A percentile compares a stretch with the other conserved stretches of the same genome.
Evolutionary conservation across 768 basidiomycete species (phyloP).

Genomic region (Tricholoma flavovirens): DNA sequence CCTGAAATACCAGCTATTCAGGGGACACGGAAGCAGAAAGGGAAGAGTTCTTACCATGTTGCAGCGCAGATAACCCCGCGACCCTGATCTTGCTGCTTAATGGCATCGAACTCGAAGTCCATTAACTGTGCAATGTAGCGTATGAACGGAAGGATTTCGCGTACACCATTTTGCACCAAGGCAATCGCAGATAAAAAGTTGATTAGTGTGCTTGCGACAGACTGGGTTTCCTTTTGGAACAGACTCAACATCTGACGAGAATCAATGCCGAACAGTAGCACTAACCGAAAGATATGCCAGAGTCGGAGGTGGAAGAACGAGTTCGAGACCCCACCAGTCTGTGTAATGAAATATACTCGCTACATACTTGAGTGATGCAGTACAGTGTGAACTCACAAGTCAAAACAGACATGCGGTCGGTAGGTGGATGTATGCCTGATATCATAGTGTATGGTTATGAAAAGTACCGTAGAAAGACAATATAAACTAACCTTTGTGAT

Average conservation of each 20-base stretch:
- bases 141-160: slow-evolving; percentile 79
- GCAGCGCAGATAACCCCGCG: slow-evolving; percentile 83
- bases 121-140: slow-evolving; percentile 78
- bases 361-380: background rate
- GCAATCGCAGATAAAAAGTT: slow-evolving; percentile 73
- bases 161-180: slow-evolving; percentile 64
- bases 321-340: slow-evolving; percentile 93
- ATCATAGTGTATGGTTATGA: background rate
- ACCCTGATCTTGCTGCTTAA: slow-evolving; percentile 60
- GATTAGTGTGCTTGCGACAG: slow-evolving; percentile 57
- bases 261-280: slow-evolving; percentile 8
- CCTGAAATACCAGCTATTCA: slow-evolving; percentile 31
- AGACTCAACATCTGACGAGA: background rate
- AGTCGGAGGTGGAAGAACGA: slow-evolving; percentile 69
- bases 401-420: slow-evolving; percentile 69
- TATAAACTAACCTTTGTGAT: slow-evolving; percentile 49
- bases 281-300: slow-evolving; percentile 53
- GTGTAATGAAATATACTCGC: slow-evolving; percentile 3
- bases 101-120: slow-evolving; percentile 66
- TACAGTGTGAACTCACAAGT: slow-evolving; percentile 51
- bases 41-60: slow-evolving; percentile 56
- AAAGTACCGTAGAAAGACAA: background rate
- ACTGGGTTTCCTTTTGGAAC: slow-evolving; percentile 43
- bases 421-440: slow-evolving; percentile 61
- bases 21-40: background rate